Percentiles rank a stretch among this genome's conserved stretches.
These are phyloP conservation scores for Asclepias syriaca DNA, from an alignment of 257 asterid species.

Conservation along the genomic window DNA sequence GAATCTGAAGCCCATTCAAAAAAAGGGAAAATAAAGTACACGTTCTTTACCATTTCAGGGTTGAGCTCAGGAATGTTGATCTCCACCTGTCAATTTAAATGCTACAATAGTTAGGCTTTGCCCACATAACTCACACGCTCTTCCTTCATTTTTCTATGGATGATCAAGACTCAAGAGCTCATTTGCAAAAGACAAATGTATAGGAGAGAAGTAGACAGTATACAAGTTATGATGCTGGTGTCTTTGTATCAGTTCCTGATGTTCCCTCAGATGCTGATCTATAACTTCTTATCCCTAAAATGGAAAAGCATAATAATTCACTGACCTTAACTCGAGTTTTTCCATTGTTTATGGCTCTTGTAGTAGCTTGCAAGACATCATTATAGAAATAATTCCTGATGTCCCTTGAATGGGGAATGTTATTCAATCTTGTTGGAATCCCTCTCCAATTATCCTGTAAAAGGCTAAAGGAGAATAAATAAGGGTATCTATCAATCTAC, in stretches of 20 bases:
- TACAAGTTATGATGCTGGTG: neutral
- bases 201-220: neutral
- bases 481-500: conserved; percentile 14
- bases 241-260: neutral
- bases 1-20: neutral
- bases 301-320: conserved; percentile 6
- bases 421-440: conserved; percentile 85
- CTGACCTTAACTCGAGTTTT: conserved; percentile 81
- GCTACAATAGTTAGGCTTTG: neutral
- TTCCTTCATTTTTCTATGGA: neutral
- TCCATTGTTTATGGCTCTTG: conserved; percentile 72
- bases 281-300: conserved; percentile 12
- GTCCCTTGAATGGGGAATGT: conserved; percentile 96
- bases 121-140: neutral
- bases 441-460: conserved; percentile 85
- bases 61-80: conserved; percentile 92
- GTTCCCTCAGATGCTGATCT: neutral
- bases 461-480: conserved; percentile 22
- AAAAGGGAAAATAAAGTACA: neutral
- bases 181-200: neutral
- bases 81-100: conserved; percentile 58
- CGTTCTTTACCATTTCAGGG: conserved; percentile 78
- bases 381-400: conserved; percentile 82
- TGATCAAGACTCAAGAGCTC: neutral
- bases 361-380: conserved; percentile 80